Percentiles rank a stretch among this genome's conserved stretches.
Evolutionary conservation across 1,284 basidiomycete species (phyloP).

Genomic region (Pterulicium gracile): DNA sequence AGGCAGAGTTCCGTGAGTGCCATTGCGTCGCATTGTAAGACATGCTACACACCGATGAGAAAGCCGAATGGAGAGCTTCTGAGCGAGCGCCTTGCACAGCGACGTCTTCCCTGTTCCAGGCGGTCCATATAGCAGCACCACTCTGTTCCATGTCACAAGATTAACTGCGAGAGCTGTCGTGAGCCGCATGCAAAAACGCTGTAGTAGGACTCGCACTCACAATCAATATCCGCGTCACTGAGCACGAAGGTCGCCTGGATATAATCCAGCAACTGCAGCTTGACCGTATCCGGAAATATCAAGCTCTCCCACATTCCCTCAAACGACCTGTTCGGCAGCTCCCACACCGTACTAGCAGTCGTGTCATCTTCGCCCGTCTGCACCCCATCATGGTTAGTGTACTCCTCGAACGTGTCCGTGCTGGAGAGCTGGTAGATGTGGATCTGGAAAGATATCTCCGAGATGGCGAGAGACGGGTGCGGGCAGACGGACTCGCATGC

Average conservation of each 20-base stretch:
- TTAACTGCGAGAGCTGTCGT: conserved; percentile 47
- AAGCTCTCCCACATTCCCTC: conserved; percentile 91
- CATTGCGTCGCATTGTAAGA: neutral
- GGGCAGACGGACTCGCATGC: conserved; percentile 60
- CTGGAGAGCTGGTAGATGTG: conserved; percentile 82
- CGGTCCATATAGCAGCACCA: conserved; percentile 91
- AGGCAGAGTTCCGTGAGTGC: conserved; percentile 2
- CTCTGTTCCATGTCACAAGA: conserved; percentile 90
- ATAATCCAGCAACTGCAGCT: conserved; percentile 82
- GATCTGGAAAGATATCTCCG: conserved; percentile 58
- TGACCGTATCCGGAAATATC: conserved; percentile 86
- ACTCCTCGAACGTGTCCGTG: conserved; percentile 67
- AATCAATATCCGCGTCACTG: conserved; percentile 82
- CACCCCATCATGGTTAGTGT: conserved; percentile 47
- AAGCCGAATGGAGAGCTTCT: conserved; percentile 89
- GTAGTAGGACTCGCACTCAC: conserved; percentile 36
- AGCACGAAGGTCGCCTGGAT: conserved; percentile 90
- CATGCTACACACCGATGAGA: conserved; percentile 53
- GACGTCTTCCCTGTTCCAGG: conserved; percentile 98
- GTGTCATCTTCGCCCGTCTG: conserved; percentile 64
- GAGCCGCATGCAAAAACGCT: conserved; percentile 5
- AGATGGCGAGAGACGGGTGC: conserved; percentile 40
- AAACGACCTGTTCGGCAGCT: conserved; percentile 72
- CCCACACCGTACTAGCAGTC: conserved; percentile 78
- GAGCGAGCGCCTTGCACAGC: conserved; percentile 87